Conservation (phyloP, 2,329 filamentous ascomycete species). For the Chaetomiaceae sp. region DNA sequence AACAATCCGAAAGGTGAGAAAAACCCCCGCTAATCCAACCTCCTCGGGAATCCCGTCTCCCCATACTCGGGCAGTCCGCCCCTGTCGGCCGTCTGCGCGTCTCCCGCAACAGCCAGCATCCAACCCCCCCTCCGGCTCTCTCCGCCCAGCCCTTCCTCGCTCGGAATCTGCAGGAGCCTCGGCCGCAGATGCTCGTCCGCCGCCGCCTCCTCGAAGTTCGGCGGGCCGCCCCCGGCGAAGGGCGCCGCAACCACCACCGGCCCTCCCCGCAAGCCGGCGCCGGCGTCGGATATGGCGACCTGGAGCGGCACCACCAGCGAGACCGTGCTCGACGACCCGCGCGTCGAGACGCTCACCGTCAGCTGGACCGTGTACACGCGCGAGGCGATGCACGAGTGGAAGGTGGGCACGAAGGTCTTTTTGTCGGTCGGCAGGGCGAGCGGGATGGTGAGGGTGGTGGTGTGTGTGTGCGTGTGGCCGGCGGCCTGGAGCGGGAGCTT, state of each 20-base stretch:
- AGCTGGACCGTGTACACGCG: constrained; percentile 51
- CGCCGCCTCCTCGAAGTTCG: constrained; percentile 48
- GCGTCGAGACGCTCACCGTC: constrained; percentile 34
- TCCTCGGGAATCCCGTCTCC: neutral
- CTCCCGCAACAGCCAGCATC: neutral
- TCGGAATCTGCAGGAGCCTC: constrained; percentile 37
- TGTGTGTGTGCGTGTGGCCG: no score
- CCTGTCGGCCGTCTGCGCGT: constrained; percentile 15
- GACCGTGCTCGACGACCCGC: constrained; percentile 37
- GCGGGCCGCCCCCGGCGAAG: constrained; percentile 32
- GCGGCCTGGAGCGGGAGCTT: no score
- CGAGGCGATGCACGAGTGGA: constrained; percentile 54
- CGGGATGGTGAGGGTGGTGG: constrained; percentile 43
- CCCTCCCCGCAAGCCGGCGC: constrained; percentile 14
- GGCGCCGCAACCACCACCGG: neutral
- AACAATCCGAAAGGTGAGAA: no score
- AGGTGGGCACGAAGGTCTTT: constrained; percentile 52
- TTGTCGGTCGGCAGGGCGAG: constrained; percentile 44
- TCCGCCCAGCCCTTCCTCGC: neutral
- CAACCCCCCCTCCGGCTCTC: constrained; percentile 2
- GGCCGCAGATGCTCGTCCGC: constrained; percentile 42
- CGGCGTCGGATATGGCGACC: constrained; percentile 42
- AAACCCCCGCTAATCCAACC: no score
- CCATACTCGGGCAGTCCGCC: constrained; percentile 31
- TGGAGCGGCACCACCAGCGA: constrained; percentile 48